A percentile compares a stretch with the other conserved stretches of the same genome.
Conservation (phyloP, 352 stramenopile species). For the Thalassiosira hispida region DNA sequence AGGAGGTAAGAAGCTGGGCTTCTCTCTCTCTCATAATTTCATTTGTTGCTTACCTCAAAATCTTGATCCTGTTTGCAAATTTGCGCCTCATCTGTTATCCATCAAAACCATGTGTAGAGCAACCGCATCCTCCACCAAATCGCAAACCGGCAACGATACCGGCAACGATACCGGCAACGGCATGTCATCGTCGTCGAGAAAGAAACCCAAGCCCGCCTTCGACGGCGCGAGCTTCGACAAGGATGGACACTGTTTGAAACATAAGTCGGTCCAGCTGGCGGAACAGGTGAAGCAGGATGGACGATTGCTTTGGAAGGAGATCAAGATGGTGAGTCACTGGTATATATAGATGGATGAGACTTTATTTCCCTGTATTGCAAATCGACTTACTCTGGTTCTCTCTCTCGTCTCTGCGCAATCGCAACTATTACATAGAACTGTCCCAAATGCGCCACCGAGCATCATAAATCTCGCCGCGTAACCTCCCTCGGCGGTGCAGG, state of each 20-base stretch:
- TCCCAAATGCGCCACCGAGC: slow-evolving; percentile 30
- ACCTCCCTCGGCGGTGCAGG: slow-evolving; percentile 44
- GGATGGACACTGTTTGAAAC: slow-evolving; percentile 30
- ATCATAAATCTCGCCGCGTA: slow-evolving; percentile 46
- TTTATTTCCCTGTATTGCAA: too few relatives aligned
- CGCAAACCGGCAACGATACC: slow-evolving; percentile 2
- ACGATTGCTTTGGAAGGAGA: slow-evolving; percentile 37
- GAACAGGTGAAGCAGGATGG: slow-evolving; percentile 46
- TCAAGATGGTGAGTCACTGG: slow-evolving; percentile 35
- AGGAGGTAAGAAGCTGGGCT: too few relatives aligned
- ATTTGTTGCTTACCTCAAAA: too few relatives aligned
- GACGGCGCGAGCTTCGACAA: slow-evolving; percentile 37
- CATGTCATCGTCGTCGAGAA: not conserved
- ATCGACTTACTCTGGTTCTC: not conserved
- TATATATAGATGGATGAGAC: not conserved
- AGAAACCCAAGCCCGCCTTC: slow-evolving; percentile 33
- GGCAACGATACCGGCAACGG: not conserved
- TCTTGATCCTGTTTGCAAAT: too few relatives aligned
- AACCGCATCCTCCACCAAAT: slow-evolving; percentile 7
- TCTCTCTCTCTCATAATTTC: too few relatives aligned
- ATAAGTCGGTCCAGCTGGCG: slow-evolving; percentile 25
- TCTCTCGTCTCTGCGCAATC: not conserved
- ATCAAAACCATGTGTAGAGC: slow-evolving; percentile 10
- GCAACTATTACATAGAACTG: slow-evolving; percentile 20
- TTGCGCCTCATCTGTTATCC: too few relatives aligned